A percentile compares a stretch with the other conserved stretches of the same genome.
Conservation (phyloP, 805 yeast genomes). For the Kodamaea fukazawae region DNA sequence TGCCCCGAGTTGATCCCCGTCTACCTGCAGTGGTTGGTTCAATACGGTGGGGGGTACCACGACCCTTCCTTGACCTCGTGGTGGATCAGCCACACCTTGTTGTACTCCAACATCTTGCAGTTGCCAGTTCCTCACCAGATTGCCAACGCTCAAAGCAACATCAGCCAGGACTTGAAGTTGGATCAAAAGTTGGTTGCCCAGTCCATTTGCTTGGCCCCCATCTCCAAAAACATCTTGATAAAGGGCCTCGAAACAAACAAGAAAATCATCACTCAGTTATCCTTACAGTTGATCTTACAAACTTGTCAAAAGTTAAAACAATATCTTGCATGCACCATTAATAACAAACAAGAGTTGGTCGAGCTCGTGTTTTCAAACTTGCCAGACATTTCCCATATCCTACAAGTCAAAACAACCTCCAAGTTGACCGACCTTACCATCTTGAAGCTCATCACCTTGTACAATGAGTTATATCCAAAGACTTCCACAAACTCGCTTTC, state of each 20-base stretch:
- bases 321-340: conserved; percentile 24
- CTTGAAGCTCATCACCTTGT: conserved; percentile 42
- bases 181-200: conserved; percentile 43
- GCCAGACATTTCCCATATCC: conserved; percentile 51
- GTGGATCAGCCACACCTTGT: conserved; percentile 73
- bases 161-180: conserved; percentile 36
- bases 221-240: conserved; percentile 55
- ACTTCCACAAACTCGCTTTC: conserved; percentile 18
- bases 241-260: conserved; percentile 51
- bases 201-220: conserved; percentile 59
- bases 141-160: conserved; percentile 12
- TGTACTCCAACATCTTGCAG: conserved; percentile 58
- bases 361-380: conserved; percentile 30
- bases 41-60: conserved; percentile 62
- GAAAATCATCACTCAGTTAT: conserved; percentile 57
- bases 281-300: conserved; percentile 56
- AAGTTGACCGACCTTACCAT: conserved; percentile 47
- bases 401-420: conserved; percentile 30
- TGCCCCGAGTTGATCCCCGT: conserved; percentile 75
- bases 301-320: conserved; percentile 52
- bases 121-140: conserved; percentile 48
- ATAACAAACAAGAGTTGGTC: conserved; percentile 24
- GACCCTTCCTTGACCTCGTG: conserved; percentile 79
- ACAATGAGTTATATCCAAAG: conserved; percentile 34
- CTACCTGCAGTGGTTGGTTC: conserved; percentile 54